phyloP scores from a whole-genome alignment of 345 rosid species.

The Hypericum perforatum region DNA sequence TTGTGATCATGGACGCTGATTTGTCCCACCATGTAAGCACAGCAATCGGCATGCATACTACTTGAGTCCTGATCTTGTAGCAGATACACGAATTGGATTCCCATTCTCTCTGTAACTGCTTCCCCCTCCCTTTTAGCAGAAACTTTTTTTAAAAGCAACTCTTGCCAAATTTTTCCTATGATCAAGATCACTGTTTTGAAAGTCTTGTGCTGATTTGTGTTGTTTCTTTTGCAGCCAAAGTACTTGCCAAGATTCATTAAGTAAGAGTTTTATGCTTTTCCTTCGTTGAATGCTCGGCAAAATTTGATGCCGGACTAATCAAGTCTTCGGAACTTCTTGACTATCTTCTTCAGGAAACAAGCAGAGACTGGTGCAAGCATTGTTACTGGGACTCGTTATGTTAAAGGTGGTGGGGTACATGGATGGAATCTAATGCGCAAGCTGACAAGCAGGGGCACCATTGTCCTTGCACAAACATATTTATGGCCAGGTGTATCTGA shows the following conservation, averaged over 20 bases:
- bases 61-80: too few species aligned
- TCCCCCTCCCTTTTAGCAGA: too few species aligned
- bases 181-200: not conserved
- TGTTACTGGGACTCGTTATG: too few species aligned
- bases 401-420: too few species aligned
- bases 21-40: conserved; percentile 98
- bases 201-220: conserved; percentile 5
- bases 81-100: too few species aligned
- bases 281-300: too few species aligned
- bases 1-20: conserved; percentile 98
- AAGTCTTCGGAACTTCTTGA: conserved; percentile 8
- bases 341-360: conserved; percentile 54
- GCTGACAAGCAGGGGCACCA: conserved; percentile 95
- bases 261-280: conserved; percentile 31
- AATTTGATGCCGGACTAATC: conserved; percentile 9
- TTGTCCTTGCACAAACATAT: conserved; percentile 88
- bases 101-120: too few species aligned
- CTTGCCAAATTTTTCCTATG: too few species aligned
- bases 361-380: conserved; percentile 69
- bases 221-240: conserved; percentile 67
- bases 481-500: conserved; percentile 98
- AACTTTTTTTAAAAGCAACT: too few species aligned
- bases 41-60: too few species aligned
- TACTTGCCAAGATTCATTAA: too few species aligned
- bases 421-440: too few species aligned